These are phyloP conservation scores for Mortierella sp. DNA, from an alignment of 371 early-diverging fungal species.

Conservation along the genomic window DNA sequence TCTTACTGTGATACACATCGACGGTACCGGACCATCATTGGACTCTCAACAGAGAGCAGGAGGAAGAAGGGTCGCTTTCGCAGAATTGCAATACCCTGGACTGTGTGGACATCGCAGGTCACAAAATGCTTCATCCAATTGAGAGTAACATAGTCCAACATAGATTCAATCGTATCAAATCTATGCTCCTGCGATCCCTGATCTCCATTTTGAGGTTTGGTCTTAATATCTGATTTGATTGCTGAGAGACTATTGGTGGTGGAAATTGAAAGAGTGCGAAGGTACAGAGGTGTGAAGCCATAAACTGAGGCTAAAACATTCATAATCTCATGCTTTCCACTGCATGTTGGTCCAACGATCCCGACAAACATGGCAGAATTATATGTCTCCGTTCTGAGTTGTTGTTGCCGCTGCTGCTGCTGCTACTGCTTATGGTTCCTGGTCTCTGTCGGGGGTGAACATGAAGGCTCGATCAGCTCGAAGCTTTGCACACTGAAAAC, in stretches of 20 bases:
- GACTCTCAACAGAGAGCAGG: constrained; percentile 87
- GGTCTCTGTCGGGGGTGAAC: no score
- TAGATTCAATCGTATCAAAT: constrained; percentile 64
- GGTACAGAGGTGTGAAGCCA: constrained; percentile 63
- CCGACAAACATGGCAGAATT: constrained; percentile 75
- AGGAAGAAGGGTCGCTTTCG: constrained; percentile 92
- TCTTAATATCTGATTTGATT: not conserved
- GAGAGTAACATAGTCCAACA: constrained; percentile 73
- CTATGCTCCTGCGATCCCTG: not conserved
- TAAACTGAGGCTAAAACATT: constrained; percentile 68
- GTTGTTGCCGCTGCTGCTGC: not conserved
- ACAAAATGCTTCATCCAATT: constrained; percentile 80
- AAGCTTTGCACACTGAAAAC: no score
- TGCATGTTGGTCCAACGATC: constrained; percentile 77
- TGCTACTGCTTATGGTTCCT: not conserved
- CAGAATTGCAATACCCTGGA: constrained; percentile 57
- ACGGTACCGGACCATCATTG: constrained; percentile 74
- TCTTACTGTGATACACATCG: constrained; percentile 63
- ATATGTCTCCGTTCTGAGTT: not conserved
- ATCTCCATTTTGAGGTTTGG: not conserved
- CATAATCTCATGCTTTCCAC: constrained; percentile 83
- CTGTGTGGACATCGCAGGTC: constrained; percentile 70
- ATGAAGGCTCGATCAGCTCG: no score
- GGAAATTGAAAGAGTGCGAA: constrained; percentile 8
- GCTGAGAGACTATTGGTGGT: not conserved